Base-by-base conservation (phyloP, 768 basidiomycete genomes). In the Suillus ampliporus region DNA sequence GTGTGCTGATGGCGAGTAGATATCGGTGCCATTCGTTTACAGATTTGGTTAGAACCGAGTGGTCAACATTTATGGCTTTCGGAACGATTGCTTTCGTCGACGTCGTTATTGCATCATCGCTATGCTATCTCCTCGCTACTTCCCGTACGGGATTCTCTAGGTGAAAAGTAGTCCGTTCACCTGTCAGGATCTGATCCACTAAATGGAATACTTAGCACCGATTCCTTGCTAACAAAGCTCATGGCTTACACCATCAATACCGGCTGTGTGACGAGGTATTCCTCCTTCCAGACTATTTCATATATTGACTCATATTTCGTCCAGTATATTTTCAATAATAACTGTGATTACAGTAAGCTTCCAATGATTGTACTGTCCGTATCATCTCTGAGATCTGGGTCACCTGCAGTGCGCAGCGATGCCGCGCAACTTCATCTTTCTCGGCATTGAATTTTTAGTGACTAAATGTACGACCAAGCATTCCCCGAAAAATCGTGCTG, bases 361-460 rank as follows among this genome's bases (percentile, higher is more conserved):
- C 21, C 19, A n/a, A 17, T 9, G 17, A 51, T 31, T 31, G 11
- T 7, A 9, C 10, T 38, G 21, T 19, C 11, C 17, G 5, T 37
- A 11, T 19, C 17, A 1, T 56, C 17, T 56, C 53, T 56, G 23
- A 56, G 2, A n/a, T n/a, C n/a, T n/a, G n/a, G 5, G 13, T 37
- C n/a, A n/a, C n/a, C 59, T 37, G 23, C 59, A 60, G 59, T 56
- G 52, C 23, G 53, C 47, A 60, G 35, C 10, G 23, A 60, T 60
- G 59, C 59, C 59, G 28, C 19, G 3, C 7, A 60, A 60, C 35
- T 60, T 57, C 38, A 37, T 60, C 21, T 60, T 60, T 15, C 35
- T 60, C n/a, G 31, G 26, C 19, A n/a, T 60, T 9, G 50, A 60
- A 38, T 35, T 57, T 37, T 38, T 60, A 31, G 23, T 50, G 17